Percentiles rank a stretch among this genome's conserved stretches.
Evolutionary conservation across 202 grass and related monocot genomes (phyloP).

Genomic region (Zizania palustris): DNA sequence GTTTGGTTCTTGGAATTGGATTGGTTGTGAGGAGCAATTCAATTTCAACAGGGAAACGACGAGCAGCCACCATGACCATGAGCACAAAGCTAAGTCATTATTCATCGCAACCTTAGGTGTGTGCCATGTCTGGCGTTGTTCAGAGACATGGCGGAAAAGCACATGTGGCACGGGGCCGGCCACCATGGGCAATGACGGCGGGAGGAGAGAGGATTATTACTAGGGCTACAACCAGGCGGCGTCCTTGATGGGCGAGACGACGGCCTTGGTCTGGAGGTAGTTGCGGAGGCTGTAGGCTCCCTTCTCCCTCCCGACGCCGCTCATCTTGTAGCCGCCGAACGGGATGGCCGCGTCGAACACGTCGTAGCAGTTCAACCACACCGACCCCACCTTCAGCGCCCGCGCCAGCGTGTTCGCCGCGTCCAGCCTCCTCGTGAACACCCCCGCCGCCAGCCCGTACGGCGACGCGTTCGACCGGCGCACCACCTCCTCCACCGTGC

Average conservation of each 20-base stretch:
- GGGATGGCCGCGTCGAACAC: slow-evolving; percentile 58
- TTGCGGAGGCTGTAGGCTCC: slow-evolving; percentile 56
- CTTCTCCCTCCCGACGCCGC: slow-evolving; percentile 67
- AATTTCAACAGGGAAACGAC: no score
- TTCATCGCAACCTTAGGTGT: neutral
- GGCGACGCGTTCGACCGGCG: slow-evolving; percentile 52
- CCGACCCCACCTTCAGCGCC: slow-evolving; percentile 54
- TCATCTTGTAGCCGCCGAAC: slow-evolving; percentile 84
- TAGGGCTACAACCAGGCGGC: slow-evolving; percentile 48
- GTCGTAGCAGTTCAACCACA: slow-evolving; percentile 81
- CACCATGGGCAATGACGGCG: neutral
- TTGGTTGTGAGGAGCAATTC: no score
- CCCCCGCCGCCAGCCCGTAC: slow-evolving; percentile 71
- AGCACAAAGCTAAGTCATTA: neutral
- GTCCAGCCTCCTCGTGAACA: slow-evolving; percentile 64
- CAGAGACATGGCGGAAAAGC: neutral
- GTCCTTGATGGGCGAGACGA: slow-evolving; percentile 54
- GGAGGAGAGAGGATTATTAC: neutral
- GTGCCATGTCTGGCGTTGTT: neutral
- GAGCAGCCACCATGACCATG: no score
- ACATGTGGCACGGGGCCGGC: neutral
- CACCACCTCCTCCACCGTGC: slow-evolving; percentile 59
- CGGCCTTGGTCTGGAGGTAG: slow-evolving; percentile 72
- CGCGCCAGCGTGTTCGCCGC: slow-evolving; percentile 58
- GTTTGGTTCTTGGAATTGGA: no score